Conservation (phyloP, 1,139 yeast species). For the Kazachstania sp. region DNA sequence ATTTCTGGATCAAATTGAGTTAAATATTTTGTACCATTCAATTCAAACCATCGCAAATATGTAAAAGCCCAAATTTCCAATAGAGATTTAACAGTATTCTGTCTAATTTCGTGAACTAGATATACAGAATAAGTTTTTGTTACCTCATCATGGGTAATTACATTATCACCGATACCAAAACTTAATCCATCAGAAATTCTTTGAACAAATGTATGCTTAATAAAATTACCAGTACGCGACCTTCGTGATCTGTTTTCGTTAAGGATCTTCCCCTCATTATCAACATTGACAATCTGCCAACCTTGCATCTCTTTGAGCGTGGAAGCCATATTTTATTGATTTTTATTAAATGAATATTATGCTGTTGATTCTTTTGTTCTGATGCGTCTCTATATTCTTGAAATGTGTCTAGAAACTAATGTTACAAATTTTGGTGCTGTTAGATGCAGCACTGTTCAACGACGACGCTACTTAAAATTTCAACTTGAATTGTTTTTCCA, state of each 20-base stretch:
- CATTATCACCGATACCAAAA: conserved; percentile 25
- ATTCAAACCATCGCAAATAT: conserved; percentile 27
- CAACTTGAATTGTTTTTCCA: too few species aligned
- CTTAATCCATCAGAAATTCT: conserved; percentile 19
- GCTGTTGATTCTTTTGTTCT: not conserved
- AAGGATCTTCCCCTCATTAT: conserved; percentile 22
- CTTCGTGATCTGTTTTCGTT: conserved; percentile 13
- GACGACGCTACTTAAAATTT: too few species aligned
- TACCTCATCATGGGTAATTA: conserved; percentile 21
- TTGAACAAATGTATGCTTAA: conserved; percentile 16
- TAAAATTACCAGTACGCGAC: conserved; percentile 15
- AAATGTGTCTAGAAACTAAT: too few species aligned
- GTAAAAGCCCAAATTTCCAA: conserved; percentile 28
- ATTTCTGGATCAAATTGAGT: conserved; percentile 14
- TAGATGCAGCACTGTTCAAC: too few species aligned
- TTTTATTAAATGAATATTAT: not conserved
- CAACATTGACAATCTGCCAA: conserved; percentile 27
- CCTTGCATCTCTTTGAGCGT: conserved; percentile 24
- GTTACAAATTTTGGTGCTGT: too few species aligned
- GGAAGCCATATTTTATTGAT: conserved; percentile 19
- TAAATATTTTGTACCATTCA: conserved; percentile 18
- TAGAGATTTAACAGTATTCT: conserved; percentile 24
- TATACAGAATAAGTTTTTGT: conserved; percentile 22
- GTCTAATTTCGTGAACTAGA: conserved; percentile 27
- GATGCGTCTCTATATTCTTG: not conserved